Conservation (phyloP, 345 rosid species). For the Camelina hispida region DNA sequence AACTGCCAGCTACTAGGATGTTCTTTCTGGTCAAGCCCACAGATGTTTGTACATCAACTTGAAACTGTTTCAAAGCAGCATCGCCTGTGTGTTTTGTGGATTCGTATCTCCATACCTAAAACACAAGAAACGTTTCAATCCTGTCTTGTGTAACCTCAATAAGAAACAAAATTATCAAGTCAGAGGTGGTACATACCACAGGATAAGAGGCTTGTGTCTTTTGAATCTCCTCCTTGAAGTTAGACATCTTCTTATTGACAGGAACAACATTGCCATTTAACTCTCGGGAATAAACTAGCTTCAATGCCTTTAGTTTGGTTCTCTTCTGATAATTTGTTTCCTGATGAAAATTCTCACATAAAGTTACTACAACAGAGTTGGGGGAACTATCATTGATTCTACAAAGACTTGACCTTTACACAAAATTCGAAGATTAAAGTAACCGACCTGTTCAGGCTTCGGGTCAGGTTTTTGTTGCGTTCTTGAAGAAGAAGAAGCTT, state of each 20-base stretch:
- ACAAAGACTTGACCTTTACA: constrained; percentile 28
- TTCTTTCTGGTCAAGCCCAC: constrained; percentile 55
- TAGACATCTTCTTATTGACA: constrained; percentile 48
- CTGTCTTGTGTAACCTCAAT: background rate
- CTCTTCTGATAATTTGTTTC: constrained; percentile 41
- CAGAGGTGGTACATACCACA: constrained; percentile 47
- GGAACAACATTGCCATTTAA: constrained; percentile 56
- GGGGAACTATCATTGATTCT: background rate
- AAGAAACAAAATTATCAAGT: background rate
- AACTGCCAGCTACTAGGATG: constrained; percentile 60
- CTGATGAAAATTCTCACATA: constrained; percentile 14
- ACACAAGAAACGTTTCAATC: constrained; percentile 21
- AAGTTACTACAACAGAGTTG: background rate
- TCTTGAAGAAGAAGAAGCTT: constrained; percentile 44
- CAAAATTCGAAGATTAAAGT: background rate
- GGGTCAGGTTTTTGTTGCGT: constrained; percentile 39
- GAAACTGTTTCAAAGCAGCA: constrained; percentile 57
- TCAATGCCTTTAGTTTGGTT: constrained; percentile 42
- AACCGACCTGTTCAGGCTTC: constrained; percentile 46
- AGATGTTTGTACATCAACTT: constrained; percentile 50
- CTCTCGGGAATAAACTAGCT: constrained; percentile 71
- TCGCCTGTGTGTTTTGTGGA: constrained; percentile 49
- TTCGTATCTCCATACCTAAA: constrained; percentile 58
- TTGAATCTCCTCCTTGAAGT: constrained; percentile 67
- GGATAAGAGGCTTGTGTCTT: constrained; percentile 70